These are phyloP conservation scores for Pichia sp. DNA, from an alignment of 1,139 yeast species.

Conservation along the genomic window DNA sequence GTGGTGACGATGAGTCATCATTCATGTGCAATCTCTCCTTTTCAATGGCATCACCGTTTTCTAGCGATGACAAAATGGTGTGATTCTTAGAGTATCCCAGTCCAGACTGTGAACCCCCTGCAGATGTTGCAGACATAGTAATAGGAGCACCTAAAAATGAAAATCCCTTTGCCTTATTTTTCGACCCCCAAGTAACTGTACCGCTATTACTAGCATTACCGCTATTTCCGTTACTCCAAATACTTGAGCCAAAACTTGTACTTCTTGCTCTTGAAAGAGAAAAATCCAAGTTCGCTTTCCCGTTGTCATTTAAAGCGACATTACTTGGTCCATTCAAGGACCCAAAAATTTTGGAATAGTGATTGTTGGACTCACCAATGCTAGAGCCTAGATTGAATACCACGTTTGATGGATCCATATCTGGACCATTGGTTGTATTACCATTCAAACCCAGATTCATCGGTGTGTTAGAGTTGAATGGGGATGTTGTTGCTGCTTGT, in stretches of 20 bases:
- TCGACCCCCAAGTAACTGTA: slow-evolving; percentile 18
- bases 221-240: slow-evolving; percentile 28
- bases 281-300: slow-evolving; percentile 14
- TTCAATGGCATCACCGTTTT: background rate
- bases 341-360: slow-evolving; percentile 24
- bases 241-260: slow-evolving; percentile 33
- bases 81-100: background rate
- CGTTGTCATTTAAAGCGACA: background rate
- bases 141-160: slow-evolving; percentile 20
- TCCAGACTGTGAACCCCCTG: background rate
- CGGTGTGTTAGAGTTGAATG: slow-evolving; percentile 13
- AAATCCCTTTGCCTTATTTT: slow-evolving; percentile 10
- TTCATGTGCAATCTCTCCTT: background rate
- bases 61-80: background rate
- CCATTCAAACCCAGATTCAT: slow-evolving; percentile 15
- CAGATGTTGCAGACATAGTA: slow-evolving; percentile 12
- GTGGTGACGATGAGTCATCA: background rate
- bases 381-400: slow-evolving; percentile 17
- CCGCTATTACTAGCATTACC: slow-evolving; percentile 6
- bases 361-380: slow-evolving; percentile 19
- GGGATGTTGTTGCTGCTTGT: slow-evolving; percentile 20
- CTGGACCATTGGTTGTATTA: slow-evolving; percentile 7
- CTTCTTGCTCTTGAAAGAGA: slow-evolving; percentile 27
- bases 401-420: slow-evolving; percentile 9
- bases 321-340: slow-evolving; percentile 9